A percentile compares a stretch with the other conserved stretches of the same genome.
Evolutionary conservation across 371 early-diverging fungal species (phyloP).

Genomic region (Mucor lusitanicus): DNA sequence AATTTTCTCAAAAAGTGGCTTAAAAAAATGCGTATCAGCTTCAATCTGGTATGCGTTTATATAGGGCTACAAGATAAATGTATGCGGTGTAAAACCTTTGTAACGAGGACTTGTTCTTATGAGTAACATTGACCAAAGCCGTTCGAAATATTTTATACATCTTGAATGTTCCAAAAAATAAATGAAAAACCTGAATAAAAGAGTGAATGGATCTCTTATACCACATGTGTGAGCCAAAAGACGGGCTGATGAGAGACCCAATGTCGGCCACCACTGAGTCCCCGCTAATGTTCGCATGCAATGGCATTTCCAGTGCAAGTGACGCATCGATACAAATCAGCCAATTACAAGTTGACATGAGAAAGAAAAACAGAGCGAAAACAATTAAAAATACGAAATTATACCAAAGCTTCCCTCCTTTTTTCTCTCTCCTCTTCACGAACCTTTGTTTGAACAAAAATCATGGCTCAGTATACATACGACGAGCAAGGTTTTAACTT

Average conservation of each 20-base stretch:
- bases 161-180: neutral
- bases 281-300: neutral
- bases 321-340: neutral
- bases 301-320: neutral
- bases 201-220: no score
- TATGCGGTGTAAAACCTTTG: conserved; percentile 17
- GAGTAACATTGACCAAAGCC: conserved; percentile 17
- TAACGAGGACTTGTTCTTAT: conserved; percentile 10
- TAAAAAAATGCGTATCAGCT: conserved; percentile 9
- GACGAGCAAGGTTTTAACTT: conserved; percentile 95
- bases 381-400: neutral
- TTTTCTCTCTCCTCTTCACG: conserved; percentile 1
- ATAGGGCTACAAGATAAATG: conserved; percentile 12
- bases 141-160: conserved; percentile 9
- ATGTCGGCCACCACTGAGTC: neutral
- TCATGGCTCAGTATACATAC: conserved; percentile 79
- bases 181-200: neutral
- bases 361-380: neutral
- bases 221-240: no score
- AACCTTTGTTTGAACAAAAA: neutral
- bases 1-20: conserved; percentile 18
- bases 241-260: neutral
- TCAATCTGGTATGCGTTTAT: conserved; percentile 3
- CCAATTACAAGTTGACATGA: conserved; percentile 15
- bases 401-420: neutral